A percentile compares a stretch with the other conserved stretches of the same genome.
Evolutionary conservation across 768 basidiomycete species (phyloP).

Genomic region (Lentinula raphanica): DNA sequence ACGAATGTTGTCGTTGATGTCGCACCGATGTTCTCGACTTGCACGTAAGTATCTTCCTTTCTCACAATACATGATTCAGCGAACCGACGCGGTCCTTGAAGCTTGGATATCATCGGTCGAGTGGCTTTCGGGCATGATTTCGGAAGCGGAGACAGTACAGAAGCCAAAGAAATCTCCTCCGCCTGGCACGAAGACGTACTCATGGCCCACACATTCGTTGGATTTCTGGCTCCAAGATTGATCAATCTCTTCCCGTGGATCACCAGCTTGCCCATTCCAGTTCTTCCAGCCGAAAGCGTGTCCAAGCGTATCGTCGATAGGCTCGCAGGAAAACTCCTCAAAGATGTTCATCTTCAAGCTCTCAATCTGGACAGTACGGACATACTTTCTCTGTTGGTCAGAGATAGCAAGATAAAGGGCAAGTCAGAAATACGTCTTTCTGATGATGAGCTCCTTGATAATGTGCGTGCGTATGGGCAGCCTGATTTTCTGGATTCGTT

Average conservation of each 20-base stretch:
- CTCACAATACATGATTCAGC: background rate
- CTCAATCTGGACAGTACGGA: conserved; percentile 13
- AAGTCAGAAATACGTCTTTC: conserved; percentile 7
- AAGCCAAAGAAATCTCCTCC: conserved; percentile 19
- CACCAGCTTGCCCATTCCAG: conserved; percentile 17
- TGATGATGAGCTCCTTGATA: conserved; percentile 22
- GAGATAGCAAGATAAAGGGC: conserved; percentile 4
- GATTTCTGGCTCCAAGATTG: conserved; percentile 23
- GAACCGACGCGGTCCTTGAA: conserved; percentile 7
- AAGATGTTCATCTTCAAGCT: conserved; percentile 11
- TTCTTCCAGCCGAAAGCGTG: conserved; percentile 21
- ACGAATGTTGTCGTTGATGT: background rate
- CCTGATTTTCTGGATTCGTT: background rate
- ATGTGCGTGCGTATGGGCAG: conserved; percentile 12
- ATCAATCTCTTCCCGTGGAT: conserved; percentile 24
- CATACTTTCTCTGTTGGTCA: conserved; percentile 22
- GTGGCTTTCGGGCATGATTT: conserved; percentile 41
- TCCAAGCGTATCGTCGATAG: conserved; percentile 19
- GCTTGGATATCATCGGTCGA: conserved; percentile 26
- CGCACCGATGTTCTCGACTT: background rate
- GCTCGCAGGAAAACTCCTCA: conserved; percentile 20
- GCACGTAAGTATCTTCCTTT: conserved; percentile 7
- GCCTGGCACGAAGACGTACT: conserved; percentile 20
- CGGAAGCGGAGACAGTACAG: conserved; percentile 10
- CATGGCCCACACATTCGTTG: conserved; percentile 13